Evolutionary conservation across 345 rosid genomes (phyloP).

Genomic region (Populus simonii): DNA sequence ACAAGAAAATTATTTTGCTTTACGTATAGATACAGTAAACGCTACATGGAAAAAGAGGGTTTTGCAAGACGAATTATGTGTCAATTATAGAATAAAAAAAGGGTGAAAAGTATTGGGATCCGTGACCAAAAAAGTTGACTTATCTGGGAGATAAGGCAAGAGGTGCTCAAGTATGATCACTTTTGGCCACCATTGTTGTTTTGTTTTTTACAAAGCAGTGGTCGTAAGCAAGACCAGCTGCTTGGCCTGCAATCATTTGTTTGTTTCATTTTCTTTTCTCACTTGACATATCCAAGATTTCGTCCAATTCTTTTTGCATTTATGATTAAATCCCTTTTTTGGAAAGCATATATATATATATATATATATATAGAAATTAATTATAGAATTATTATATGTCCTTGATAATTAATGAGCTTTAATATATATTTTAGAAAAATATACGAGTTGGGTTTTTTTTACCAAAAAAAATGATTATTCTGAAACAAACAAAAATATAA

Average conservation of each 20-base stretch:
- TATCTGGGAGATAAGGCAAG: neutral
- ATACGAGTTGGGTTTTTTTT: too few relatives aligned
- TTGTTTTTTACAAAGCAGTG: conserved; percentile 4
- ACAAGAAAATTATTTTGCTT: too few relatives aligned
- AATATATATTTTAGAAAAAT: too few relatives aligned
- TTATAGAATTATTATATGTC: too few relatives aligned
- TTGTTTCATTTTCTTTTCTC: neutral
- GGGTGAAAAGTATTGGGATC: neutral
- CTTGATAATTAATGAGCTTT: too few relatives aligned
- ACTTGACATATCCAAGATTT: too few relatives aligned
- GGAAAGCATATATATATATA: too few relatives aligned
- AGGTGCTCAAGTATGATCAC: too few relatives aligned
- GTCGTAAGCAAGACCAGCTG: neutral
- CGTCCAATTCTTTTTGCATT: neutral
- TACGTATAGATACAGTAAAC: neutral
- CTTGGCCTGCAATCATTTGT: neutral
- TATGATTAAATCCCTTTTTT: too few relatives aligned
- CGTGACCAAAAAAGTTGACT: neutral
- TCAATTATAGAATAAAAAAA: neutral
- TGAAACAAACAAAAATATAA: too few relatives aligned
- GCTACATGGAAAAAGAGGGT: neutral
- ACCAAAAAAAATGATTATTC: too few relatives aligned
- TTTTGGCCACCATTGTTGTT: neutral
- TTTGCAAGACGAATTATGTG: neutral
- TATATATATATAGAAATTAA: too few relatives aligned